phyloP scores from a whole-genome alignment of 2,329 filamentous ascomycete genomes.

The Neophaeococcomyces mojaviensis region DNA sequence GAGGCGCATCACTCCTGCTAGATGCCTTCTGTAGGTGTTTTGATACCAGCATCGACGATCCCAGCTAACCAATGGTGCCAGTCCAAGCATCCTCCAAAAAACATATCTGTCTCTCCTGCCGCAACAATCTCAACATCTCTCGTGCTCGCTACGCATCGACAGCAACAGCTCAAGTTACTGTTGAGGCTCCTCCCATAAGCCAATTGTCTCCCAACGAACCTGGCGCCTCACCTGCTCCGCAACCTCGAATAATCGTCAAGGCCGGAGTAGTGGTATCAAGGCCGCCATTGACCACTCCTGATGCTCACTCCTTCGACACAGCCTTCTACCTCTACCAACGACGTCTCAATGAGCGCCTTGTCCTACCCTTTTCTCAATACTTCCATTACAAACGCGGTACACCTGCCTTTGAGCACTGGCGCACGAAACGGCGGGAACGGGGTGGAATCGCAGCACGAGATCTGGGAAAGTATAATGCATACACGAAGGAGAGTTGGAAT shows the following conservation, averaged over 20 bases:
- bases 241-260: conserved; percentile 41
- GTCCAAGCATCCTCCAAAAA: conserved; percentile 12
- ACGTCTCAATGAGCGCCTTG: conserved; percentile 85
- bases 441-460: conserved; percentile 69
- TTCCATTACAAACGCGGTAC: conserved; percentile 95
- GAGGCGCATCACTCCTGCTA: conserved; percentile 16
- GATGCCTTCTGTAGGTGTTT: conserved; percentile 14
- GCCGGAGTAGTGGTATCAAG: conserved; percentile 79
- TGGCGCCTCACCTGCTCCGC: conserved; percentile 30
- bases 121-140: conserved; percentile 12
- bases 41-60: neutral
- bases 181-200: conserved; percentile 10
- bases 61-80: conserved; percentile 10
- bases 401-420: conserved; percentile 78
- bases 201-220: conserved; percentile 29
- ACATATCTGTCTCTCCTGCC: conserved; percentile 22
- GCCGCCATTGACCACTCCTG: conserved; percentile 75
- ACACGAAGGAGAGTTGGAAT: conserved; percentile 71
- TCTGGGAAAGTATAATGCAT: conserved; percentile 74
- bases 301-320: conserved; percentile 80
- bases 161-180: conserved; percentile 4
- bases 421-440: conserved; percentile 71
- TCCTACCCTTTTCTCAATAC: conserved; percentile 76
- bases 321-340: conserved; percentile 96
- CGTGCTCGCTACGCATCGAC: conserved; percentile 16